Base-by-base conservation (phyloP, 1,139 yeast species). In the Pichia sp. region DNA sequence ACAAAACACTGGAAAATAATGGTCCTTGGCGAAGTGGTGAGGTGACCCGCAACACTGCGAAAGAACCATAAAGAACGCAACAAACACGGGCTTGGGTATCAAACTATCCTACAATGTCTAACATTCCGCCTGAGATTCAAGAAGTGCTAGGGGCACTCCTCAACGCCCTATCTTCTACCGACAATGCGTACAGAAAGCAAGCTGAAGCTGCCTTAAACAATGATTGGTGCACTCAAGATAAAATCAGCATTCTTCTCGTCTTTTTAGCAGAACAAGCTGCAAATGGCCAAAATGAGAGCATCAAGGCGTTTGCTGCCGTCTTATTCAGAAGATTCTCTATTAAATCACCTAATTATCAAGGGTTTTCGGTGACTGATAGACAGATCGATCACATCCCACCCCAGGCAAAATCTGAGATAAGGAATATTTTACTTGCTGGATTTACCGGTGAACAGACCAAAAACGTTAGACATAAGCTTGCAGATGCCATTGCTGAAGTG, bases 401-500 rank as follows among this genome's bases (percentile, higher is more conserved):
- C 27, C 72, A 69, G 9, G 81, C 77, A 1, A 68, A 75, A 42
- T 59, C 55, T 24, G 84, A 81, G 52, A 76, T 88, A 39, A 75
- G 94, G 49, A 50, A 66, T 13, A 66, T 74, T 25, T 69, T 91
- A 33, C 67, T 88, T 47, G 70, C 71, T 38, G 97, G 96, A 11
- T 85, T 91, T 48, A 57, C 72, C 6, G 56, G 77, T 3, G 78
- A 70, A 40, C 82, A 78, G 54, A 66, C 82, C 17, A 74, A 74
- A 42, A 74, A 71, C 45, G 88, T 87, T 25, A 78, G 97, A 56
- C 96, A 88, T 59, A 91, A 91, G 56, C 67, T 91, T 37, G 79
- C 96, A 5, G 98, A 91, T 63, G 94, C 95, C 5, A 83, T 91
- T 39, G 85, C 97, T 1, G 97, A 88, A 59, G 76, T 91, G 28